phyloP scores from a whole-genome alignment of 345 rosid species.

The Corchorus olitorius region DNA sequence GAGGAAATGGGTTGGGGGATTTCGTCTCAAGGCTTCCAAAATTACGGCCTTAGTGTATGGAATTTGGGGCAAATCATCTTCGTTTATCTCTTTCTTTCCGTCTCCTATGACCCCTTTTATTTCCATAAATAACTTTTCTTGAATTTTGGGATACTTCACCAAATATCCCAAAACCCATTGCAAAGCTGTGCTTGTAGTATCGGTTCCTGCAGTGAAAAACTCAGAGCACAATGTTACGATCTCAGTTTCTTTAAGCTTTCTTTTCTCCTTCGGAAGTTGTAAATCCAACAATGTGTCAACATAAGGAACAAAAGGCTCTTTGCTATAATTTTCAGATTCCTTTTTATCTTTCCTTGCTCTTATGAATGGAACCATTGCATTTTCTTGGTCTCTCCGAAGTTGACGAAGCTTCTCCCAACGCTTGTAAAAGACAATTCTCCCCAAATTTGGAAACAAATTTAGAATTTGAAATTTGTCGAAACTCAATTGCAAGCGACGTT shows the following conservation, averaged over 20 bases:
- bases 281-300: neutral
- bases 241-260: no score
- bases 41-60: neutral
- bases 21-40: neutral
- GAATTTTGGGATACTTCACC: no score
- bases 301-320: neutral
- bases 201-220: no score
- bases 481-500: neutral
- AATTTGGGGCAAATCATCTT: no score
- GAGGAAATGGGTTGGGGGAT: neutral
- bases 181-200: no score
- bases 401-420: slow-evolving; percentile 4
- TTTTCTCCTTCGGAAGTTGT: neutral
- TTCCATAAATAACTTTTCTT: no score
- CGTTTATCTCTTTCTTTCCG: no score
- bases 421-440: slow-evolving; percentile 10
- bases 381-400: neutral
- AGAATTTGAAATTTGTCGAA: slow-evolving; percentile 6
- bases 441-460: slow-evolving; percentile 20
- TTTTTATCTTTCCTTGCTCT: neutral
- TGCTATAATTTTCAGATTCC: neutral
- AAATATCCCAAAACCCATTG: no score
- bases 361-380: neutral
- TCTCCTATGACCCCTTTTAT: no score
- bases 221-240: no score